Evolutionary conservation across 108 stramenopile genomes (phyloP).

Genomic region (Heterococcus sp.): DNA sequence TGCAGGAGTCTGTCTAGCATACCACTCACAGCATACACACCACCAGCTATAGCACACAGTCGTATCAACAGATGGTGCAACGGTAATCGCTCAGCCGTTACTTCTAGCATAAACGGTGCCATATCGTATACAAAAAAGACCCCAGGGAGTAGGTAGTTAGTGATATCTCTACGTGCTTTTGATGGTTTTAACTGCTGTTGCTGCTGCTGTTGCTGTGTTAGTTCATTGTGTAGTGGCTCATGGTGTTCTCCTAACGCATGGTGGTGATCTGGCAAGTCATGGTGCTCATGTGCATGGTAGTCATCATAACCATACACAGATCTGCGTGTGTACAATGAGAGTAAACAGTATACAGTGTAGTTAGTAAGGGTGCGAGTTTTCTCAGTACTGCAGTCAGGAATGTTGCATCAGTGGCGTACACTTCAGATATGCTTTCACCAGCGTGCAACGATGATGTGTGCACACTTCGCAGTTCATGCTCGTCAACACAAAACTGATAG

Average conservation of each 20-base stretch:
- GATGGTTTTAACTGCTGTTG: background rate
- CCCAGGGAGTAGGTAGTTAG: conserved; percentile 71
- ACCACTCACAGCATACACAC: conserved; percentile 77
- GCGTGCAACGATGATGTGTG: too few species aligned
- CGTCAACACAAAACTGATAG: background rate
- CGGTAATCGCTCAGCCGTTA: conserved; percentile 63
- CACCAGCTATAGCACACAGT: conserved; percentile 89
- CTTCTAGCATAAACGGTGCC: conserved; percentile 92
- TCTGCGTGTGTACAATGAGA: background rate
- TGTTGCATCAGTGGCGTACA: too few species aligned
- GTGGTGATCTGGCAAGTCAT: conserved; percentile 3
- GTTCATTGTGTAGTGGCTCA: background rate
- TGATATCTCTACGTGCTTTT: too few species aligned
- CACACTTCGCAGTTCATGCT: too few species aligned
- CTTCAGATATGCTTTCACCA: too few species aligned
- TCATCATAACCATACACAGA: background rate
- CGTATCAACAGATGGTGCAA: conserved; percentile 82
- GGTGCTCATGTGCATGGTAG: conserved; percentile 6
- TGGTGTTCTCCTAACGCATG: conserved; percentile 6
- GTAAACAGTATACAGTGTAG: too few species aligned
- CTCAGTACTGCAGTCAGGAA: background rate
- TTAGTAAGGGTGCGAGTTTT: background rate
- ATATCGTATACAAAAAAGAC: conserved; percentile 98
- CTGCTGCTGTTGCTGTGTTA: background rate
- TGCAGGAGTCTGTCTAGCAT: conserved; percentile 43